Percentiles rank a stretch among this genome's conserved stretches.
Evolutionary conservation across 805 yeast genomes (phyloP).

Genomic region (Metschnikowia borealis): DNA sequence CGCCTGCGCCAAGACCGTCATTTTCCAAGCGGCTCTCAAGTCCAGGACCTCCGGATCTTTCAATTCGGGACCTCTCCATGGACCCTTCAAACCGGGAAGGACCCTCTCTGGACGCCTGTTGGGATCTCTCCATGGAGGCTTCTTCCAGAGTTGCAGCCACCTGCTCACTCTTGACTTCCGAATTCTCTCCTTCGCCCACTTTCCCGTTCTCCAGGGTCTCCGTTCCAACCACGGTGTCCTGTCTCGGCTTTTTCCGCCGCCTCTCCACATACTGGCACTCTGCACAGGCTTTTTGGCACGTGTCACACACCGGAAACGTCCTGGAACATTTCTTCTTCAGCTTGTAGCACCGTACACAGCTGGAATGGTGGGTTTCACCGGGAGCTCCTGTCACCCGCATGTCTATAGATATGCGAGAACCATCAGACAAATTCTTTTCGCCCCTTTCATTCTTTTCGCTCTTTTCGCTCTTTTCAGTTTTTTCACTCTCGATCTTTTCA

Average conservation of each 20-base stretch:
- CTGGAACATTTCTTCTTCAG: slow-evolving; percentile 42
- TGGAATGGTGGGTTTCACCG: slow-evolving; percentile 23
- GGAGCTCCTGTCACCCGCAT: slow-evolving; percentile 19
- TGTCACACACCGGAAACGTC: slow-evolving; percentile 34
- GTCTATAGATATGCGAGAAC: slow-evolving; percentile 3
- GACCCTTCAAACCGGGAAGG: no score
- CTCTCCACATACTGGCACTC: slow-evolving; percentile 37
- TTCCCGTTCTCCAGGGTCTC: background rate
- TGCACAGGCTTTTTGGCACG: slow-evolving; percentile 33
- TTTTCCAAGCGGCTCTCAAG: no score
- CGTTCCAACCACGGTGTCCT: background rate
- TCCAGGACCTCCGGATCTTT: no score
- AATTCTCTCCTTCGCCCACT: background rate
- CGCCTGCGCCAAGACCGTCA: background rate
- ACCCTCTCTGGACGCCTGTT: no score
- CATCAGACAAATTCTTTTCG: no score
- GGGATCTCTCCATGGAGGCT: no score
- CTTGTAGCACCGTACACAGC: slow-evolving; percentile 39
- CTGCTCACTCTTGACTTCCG: no score
- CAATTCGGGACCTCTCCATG: no score
- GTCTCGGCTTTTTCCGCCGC: slow-evolving; percentile 21
- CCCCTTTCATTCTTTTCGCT: no score
- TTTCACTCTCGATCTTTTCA: no score
- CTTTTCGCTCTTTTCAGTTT: no score
- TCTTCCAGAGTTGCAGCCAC: no score